Evolutionary conservation across 2,329 filamentous ascomycete genomes (phyloP).

Genomic region (Huntiella abstrusa): DNA sequence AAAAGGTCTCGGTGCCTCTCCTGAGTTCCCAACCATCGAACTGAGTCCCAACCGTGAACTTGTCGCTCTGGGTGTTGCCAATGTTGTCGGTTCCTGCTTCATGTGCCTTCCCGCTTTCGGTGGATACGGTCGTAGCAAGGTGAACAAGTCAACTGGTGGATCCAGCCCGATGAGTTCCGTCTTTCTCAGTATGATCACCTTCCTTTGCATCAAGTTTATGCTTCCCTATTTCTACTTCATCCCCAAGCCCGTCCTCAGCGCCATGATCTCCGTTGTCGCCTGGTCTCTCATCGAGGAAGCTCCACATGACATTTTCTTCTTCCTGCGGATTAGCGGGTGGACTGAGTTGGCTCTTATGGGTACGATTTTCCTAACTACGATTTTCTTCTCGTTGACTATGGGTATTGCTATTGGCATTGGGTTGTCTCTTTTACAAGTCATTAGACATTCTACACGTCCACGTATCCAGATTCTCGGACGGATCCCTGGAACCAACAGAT

Average conservation of each 20-base stretch:
- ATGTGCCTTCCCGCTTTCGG: slow-evolving; percentile 88
- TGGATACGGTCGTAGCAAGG: slow-evolving; percentile 87
- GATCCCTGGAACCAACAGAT: slow-evolving; percentile 62
- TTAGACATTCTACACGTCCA: slow-evolving; percentile 76
- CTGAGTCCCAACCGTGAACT: slow-evolving; percentile 85
- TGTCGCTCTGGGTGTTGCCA: slow-evolving; percentile 76
- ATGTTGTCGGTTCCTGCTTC: slow-evolving; percentile 80
- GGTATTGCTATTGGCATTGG: slow-evolving; percentile 91
- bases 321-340: slow-evolving; percentile 68
- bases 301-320: slow-evolving; percentile 81
- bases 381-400: slow-evolving; percentile 85
- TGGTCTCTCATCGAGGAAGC: slow-evolving; percentile 91
- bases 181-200: slow-evolving; percentile 62
- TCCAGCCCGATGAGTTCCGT: slow-evolving; percentile 88
- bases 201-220: slow-evolving; percentile 63
- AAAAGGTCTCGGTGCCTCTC: slow-evolving; percentile 59
- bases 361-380: slow-evolving; percentile 76
- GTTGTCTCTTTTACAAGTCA: slow-evolving; percentile 72
- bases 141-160: slow-evolving; percentile 81
- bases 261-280: slow-evolving; percentile 90
- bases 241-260: slow-evolving; percentile 84
- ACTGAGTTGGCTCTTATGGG: slow-evolving; percentile 73
- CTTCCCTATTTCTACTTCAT: slow-evolving; percentile 89
- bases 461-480: slow-evolving; percentile 92
- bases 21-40: slow-evolving; percentile 58